These are phyloP conservation scores for Schwanniomyces occidentalis DNA, from an alignment of 805 yeast species.

Conservation along the genomic window DNA sequence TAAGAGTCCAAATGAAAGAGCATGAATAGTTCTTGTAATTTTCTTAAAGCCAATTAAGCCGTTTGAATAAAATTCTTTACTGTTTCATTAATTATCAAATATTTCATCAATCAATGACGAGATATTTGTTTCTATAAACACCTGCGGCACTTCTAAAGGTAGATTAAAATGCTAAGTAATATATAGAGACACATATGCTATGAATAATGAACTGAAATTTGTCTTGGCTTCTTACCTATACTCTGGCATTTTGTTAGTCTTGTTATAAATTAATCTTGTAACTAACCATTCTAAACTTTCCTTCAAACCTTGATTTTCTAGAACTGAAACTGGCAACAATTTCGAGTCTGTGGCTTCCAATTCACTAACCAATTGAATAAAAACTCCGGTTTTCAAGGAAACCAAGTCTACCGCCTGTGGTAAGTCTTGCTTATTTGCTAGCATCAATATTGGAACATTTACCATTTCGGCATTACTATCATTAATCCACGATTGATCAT, in stretches of 20 bases:
- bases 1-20: constrained; percentile 3
- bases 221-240: constrained; percentile 33
- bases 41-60: too few relatives aligned
- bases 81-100: too few relatives aligned
- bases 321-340: constrained; percentile 86
- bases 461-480: constrained; percentile 32
- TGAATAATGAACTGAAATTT: too few relatives aligned
- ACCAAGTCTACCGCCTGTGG: constrained; percentile 49
- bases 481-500: constrained; percentile 42
- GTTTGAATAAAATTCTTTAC: too few relatives aligned
- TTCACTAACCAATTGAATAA: constrained; percentile 76
- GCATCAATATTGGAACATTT: constrained; percentile 86
- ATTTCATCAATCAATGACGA: too few relatives aligned
- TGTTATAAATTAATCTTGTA: constrained; percentile 68
- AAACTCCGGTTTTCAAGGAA: constrained; percentile 76
- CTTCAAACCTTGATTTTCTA: constrained; percentile 76
- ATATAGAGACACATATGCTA: too few relatives aligned
- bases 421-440: constrained; percentile 91
- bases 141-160: too few relatives aligned
- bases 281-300: constrained; percentile 91
- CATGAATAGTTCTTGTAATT: too few relatives aligned
- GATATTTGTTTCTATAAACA: too few relatives aligned
- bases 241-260: constrained; percentile 60
- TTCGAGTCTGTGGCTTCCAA: constrained; percentile 89
- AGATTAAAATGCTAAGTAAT: too few relatives aligned